These are phyloP conservation scores for Saccharomycopsis sp. DNA, from an alignment of 805 yeast species.

Conservation along the genomic window DNA sequence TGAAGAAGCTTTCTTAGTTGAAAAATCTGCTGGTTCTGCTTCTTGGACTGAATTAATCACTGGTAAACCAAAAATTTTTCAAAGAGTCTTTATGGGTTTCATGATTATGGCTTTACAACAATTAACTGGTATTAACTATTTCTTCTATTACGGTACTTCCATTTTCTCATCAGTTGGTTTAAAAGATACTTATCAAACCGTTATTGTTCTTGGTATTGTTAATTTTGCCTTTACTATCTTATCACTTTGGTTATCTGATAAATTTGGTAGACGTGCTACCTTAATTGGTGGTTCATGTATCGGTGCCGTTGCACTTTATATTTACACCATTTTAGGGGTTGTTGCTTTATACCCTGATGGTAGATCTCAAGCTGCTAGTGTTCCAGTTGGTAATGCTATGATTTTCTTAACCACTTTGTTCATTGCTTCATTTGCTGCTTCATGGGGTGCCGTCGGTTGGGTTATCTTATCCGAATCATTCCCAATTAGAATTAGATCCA, in stretches of 20 bases:
- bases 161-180: conserved; percentile 50
- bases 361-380: conserved; percentile 31
- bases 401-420: conserved; percentile 54
- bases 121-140: conserved; percentile 54
- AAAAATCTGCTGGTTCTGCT: conserved; percentile 52
- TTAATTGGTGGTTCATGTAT: conserved; percentile 37
- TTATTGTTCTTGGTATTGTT: conserved; percentile 47
- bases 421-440: conserved; percentile 57
- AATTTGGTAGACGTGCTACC: conserved; percentile 40
- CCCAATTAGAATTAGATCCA: conserved; percentile 54
- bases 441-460: conserved; percentile 70
- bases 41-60: conserved; percentile 52
- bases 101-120: conserved; percentile 55
- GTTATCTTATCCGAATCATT: conserved; percentile 58
- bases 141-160: conserved; percentile 58
- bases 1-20: conserved; percentile 51
- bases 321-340: conserved; percentile 50
- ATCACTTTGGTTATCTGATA: conserved; percentile 43
- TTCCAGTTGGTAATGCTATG: conserved; percentile 52
- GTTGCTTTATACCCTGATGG: conserved; percentile 18
- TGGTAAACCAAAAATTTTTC: conserved; percentile 51
- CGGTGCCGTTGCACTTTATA: conserved; percentile 12
- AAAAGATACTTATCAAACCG: conserved; percentile 45
- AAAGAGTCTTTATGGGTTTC: conserved; percentile 39
- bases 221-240: conserved; percentile 46